These are phyloP conservation scores for Aurantiochytrium sp. DNA, from an alignment of 108 stramenopile genomes.

Conservation along the genomic window DNA sequence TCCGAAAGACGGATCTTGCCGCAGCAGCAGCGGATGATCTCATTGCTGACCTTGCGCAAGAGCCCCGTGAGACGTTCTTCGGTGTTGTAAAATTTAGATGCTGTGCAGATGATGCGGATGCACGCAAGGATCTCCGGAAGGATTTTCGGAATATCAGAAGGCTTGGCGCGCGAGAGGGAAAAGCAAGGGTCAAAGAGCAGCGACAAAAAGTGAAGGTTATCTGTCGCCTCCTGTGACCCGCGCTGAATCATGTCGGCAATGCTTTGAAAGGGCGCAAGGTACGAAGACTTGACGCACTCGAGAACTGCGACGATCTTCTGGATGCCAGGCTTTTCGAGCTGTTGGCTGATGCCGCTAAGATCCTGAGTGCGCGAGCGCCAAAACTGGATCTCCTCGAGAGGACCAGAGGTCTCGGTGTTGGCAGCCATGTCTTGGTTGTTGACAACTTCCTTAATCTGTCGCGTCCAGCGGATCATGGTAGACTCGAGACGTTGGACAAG, in stretches of 20 bases:
- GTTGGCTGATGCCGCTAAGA: constrained; percentile 51
- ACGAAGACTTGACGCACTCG: constrained; percentile 36
- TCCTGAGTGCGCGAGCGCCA: constrained; percentile 51
- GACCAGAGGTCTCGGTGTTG: constrained; percentile 45
- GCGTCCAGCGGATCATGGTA: constrained; percentile 59
- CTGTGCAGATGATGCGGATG: constrained; percentile 53
- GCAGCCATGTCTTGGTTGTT: neutral
- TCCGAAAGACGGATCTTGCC: constrained; percentile 38
- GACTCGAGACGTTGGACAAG: constrained; percentile 55
- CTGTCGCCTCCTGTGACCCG: constrained; percentile 29
- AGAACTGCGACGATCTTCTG: constrained; percentile 34
- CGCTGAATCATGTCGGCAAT: constrained; percentile 35
- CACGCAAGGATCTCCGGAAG: constrained; percentile 46
- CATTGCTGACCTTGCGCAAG: constrained; percentile 55
- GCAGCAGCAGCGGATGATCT: constrained; percentile 39
- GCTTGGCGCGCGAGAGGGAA: constrained; percentile 37
- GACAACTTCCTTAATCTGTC: constrained; percentile 56
- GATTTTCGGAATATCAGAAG: constrained; percentile 45
- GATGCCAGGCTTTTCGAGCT: constrained; percentile 49
- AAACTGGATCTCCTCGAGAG: constrained; percentile 59
- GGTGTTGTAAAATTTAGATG: constrained; percentile 54
- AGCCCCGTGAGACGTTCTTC: constrained; percentile 46
- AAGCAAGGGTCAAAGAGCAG: constrained; percentile 29
- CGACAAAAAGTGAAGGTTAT: constrained; percentile 54
- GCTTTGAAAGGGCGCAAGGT: constrained; percentile 42